Base-by-base conservation (phyloP, 495 filamentous ascomycete species). In the Monascus purpureus region DNA sequence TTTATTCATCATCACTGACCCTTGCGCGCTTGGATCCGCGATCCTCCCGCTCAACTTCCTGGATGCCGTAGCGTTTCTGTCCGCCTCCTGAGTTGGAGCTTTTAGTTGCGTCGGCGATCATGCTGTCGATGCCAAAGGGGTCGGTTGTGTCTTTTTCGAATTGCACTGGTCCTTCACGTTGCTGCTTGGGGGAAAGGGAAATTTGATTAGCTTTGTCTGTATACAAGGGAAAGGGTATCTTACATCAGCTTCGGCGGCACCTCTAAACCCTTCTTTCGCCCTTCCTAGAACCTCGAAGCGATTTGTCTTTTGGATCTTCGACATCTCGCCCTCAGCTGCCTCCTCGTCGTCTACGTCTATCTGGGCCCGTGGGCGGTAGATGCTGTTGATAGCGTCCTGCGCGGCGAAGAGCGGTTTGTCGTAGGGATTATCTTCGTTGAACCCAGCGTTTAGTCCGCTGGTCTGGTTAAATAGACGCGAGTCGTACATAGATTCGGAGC, bases 401-500 rank as follows among this genome's bases (percentile, higher is more conserved):
- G 88, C 90, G 8, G 87, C 86, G 53, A 99, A 99, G 12, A 99
- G 61, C 31, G 92, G 90, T 53, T 93, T 95, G 56, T 96, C 92
- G 63, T 96, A 99, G 1, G 75, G 75, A 44, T 99, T 85, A 51
- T 99, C 92, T 53, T 99, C 90, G 52, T 99, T 99, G 68, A 94
- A 88, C 13, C 90, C 92, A 19, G 70, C 50, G 41, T 77, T 73
- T 57, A 99, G 90, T 8, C 87, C 92, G 44, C 77, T 82, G 13
- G 73, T 80, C 59, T 92, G 85, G 56, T 95, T 94, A 60, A 99
- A 99, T 25, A 99, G 59, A 29, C 90, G 72, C 2, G 83, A 92
- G 56, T 99, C 90, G 64, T 84, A 99, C 90, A 95, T 96, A 13
- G 80, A 67, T 53, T 96, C 90, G 8, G 73, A 73, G 8, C 74